phyloP scores from a whole-genome alignment of 495 filamentous ascomycete species.

The Penicillium dipodomyicola region DNA sequence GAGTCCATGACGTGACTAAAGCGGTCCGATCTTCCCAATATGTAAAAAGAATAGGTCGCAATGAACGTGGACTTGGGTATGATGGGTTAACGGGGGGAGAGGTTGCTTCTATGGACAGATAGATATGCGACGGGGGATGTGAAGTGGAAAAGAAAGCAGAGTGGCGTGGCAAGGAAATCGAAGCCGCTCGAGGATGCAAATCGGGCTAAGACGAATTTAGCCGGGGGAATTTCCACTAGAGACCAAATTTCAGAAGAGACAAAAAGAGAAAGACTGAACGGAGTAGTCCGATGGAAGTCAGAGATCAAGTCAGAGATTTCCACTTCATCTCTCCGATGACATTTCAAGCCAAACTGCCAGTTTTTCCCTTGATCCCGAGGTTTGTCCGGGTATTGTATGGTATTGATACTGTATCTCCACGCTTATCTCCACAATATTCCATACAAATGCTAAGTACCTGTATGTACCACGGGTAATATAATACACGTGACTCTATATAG shows the following conservation, averaged over 20 bases:
- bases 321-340: neutral
- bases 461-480: neutral
- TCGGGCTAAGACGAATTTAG: neutral
- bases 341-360: conserved; percentile 3
- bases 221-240: neutral
- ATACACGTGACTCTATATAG: neutral
- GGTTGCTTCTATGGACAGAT: conserved; percentile 1
- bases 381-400: conserved; percentile 6
- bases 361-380: conserved; percentile 2
- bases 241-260: neutral
- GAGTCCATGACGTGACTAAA: conserved; percentile 21
- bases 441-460: neutral
- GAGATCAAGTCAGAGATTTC: neutral
- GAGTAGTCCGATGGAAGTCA: too few species aligned
- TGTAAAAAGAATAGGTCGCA: neutral
- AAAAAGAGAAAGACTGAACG: neutral
- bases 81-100: neutral
- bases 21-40: neutral
- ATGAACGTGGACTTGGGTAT: neutral
- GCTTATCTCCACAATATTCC: neutral
- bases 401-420: conserved; percentile 9
- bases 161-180: conserved; percentile 10
- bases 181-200: conserved; percentile 10
- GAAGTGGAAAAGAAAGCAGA: neutral
- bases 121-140: neutral